These are phyloP conservation scores for Candida mattraensis DNA, from an alignment of 805 yeast species.

Conservation along the genomic window DNA sequence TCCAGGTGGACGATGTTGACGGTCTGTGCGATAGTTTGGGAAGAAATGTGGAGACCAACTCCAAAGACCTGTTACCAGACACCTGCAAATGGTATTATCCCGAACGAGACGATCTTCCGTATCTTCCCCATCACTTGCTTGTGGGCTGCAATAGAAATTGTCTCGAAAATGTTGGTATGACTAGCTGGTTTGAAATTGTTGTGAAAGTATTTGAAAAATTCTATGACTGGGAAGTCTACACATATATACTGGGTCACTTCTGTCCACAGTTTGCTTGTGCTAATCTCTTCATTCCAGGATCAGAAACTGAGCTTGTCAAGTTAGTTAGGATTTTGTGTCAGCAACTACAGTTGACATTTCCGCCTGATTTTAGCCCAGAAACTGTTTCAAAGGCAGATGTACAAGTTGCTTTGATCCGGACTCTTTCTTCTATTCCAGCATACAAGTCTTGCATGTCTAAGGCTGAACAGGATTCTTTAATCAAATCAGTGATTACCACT, in stretches of 20 bases:
- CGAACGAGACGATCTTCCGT: constrained; percentile 42
- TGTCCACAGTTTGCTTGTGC: constrained; percentile 68
- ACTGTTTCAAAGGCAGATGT: constrained; percentile 56
- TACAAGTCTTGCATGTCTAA: constrained; percentile 55
- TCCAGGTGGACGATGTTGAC: constrained; percentile 59
- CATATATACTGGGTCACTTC: constrained; percentile 64
- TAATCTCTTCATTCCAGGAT: constrained; percentile 44
- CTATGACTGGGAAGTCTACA: constrained; percentile 69
- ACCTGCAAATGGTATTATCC: constrained; percentile 58
- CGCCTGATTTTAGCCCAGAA: constrained; percentile 40
- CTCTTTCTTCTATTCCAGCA: constrained; percentile 61
- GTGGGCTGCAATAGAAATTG: constrained; percentile 38
- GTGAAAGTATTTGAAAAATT: constrained; percentile 50
- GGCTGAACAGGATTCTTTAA: constrained; percentile 61
- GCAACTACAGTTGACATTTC: constrained; percentile 54
- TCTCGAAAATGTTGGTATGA: constrained; percentile 37
- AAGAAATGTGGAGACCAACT: constrained; percentile 40
- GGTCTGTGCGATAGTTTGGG: constrained; percentile 62
- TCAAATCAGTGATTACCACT: constrained; percentile 59
- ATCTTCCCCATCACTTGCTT: constrained; percentile 45
- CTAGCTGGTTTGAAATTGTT: constrained; percentile 52
- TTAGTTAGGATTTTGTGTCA: constrained; percentile 48
- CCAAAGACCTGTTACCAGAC: constrained; percentile 22
- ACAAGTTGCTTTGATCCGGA: constrained; percentile 63
- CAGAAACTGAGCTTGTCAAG: constrained; percentile 44